Evolutionary conservation across 75 land plant species (phyloP).

Genomic region (Gnetum montanum): DNA sequence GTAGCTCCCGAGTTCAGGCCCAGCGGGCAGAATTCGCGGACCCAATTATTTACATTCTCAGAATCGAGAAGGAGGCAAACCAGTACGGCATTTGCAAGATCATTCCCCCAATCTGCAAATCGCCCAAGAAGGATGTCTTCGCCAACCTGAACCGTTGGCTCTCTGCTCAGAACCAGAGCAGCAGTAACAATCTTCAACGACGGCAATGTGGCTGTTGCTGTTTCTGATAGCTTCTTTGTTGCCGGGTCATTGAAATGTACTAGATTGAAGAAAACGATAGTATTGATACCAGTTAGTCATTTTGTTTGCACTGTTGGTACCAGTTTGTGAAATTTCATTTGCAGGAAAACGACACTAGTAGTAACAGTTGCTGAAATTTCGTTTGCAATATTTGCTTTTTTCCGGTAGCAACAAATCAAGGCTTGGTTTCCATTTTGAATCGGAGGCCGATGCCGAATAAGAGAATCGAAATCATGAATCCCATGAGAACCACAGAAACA

Average conservation of each 20-base stretch:
- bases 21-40: constrained; percentile 74
- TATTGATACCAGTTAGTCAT: too few species aligned
- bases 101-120: constrained; percentile 56
- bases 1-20: constrained; percentile 85
- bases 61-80: constrained; percentile 82
- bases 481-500: too few species aligned
- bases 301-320: too few species aligned
- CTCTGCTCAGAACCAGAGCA: neutral
- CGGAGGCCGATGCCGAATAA: too few species aligned
- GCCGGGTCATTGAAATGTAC: constrained; percentile 26
- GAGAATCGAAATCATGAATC: too few species aligned
- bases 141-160: constrained; percentile 57
- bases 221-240: constrained; percentile 61
- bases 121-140: constrained; percentile 42
- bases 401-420: too few species aligned
- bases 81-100: constrained; percentile 90
- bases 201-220: constrained; percentile 79
- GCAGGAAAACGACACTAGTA: too few species aligned
- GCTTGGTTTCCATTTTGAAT: too few species aligned
- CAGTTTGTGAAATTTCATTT: too few species aligned
- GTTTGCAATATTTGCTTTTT: too few species aligned
- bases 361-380: too few species aligned
- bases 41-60: constrained; percentile 86
- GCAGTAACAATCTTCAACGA: constrained; percentile 20
- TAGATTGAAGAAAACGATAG: too few species aligned